Evolutionary conservation across 176 grass and related monocot species (phyloP).

Genomic region (Thalia dealbata): DNA sequence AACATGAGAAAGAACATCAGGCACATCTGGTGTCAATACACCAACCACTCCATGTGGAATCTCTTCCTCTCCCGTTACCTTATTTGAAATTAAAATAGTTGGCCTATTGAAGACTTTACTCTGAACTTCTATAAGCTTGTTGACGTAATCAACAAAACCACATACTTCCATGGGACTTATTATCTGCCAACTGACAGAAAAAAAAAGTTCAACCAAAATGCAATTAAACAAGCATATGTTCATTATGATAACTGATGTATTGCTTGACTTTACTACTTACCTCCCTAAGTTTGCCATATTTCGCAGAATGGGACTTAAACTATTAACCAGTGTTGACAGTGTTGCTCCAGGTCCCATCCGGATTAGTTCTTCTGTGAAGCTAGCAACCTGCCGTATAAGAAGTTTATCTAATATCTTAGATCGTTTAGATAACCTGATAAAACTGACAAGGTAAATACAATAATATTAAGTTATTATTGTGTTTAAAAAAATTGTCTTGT

Average conservation of each 20-base stretch:
- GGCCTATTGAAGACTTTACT: constrained; percentile 9
- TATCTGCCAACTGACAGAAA: constrained; percentile 11
- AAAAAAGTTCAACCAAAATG: background rate
- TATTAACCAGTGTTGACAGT: constrained; percentile 8
- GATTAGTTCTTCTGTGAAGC: constrained; percentile 14
- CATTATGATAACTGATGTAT: background rate
- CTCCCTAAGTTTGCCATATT: constrained; percentile 18
- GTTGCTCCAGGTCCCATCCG: constrained; percentile 7
- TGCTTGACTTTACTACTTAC: background rate
- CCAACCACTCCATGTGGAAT: constrained; percentile 16
- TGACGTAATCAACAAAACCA: constrained; percentile 16
- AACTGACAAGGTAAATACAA: too few species aligned
- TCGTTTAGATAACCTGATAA: too few species aligned
- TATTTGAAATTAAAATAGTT: constrained; percentile 13
- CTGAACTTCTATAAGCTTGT: constrained; percentile 17
- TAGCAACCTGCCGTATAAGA: background rate
- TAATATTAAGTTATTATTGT: too few species aligned
- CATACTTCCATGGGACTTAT: constrained; percentile 15
- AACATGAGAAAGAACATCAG: constrained; percentile 25
- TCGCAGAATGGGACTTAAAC: constrained; percentile 4
- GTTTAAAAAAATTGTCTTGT: too few species aligned
- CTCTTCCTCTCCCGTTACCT: constrained; percentile 14
- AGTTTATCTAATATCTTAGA: background rate
- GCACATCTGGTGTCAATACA: constrained; percentile 21
- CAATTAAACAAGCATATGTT: background rate